Percentiles rank a stretch among this genome's conserved stretches.
phyloP scores from a whole-genome alignment of 2,329 filamentous ascomycete species.

The Colletotrichum eremochloae region DNA sequence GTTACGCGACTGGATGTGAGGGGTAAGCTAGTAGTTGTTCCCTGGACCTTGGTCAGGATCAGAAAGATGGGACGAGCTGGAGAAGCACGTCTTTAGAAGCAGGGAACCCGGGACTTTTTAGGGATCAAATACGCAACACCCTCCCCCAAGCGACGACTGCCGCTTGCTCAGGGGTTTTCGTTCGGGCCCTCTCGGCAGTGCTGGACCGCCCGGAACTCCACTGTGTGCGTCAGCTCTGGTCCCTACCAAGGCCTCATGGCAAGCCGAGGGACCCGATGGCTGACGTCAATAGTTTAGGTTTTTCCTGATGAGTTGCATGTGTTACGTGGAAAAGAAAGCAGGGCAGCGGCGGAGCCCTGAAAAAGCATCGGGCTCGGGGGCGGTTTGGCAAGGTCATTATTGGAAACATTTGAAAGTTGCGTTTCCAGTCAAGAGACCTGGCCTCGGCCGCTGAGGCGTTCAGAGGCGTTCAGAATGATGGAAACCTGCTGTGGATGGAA shows the following conservation, averaged over 20 bases:
- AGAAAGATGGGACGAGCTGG: background rate
- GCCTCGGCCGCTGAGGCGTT: background rate
- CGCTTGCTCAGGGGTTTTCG: background rate
- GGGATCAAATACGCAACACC: background rate
- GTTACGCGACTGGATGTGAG: background rate
- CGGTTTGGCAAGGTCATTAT: background rate
- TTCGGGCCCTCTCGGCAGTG: background rate
- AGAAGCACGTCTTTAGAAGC: background rate
- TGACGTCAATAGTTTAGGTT: slow-evolving; percentile 10
- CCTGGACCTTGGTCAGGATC: background rate
- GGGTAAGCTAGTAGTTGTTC: background rate
- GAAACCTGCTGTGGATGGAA: background rate
- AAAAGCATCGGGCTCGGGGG: background rate
- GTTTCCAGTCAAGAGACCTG: background rate
- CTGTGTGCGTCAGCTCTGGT: slow-evolving; percentile 27
- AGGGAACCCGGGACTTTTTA: background rate
- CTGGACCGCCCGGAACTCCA: slow-evolving; percentile 10
- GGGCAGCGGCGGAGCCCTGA: too few species aligned
- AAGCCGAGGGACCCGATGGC: slow-evolving; percentile 1
- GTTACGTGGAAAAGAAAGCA: background rate
- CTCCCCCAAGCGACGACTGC: too few species aligned
- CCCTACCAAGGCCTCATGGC: slow-evolving; percentile 16
- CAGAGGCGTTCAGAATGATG: background rate
- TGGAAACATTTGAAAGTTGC: background rate
- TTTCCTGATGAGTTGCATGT: background rate